Conservation (phyloP, 371 early-diverging fungal species). For the Mortierella sp. region DNA sequence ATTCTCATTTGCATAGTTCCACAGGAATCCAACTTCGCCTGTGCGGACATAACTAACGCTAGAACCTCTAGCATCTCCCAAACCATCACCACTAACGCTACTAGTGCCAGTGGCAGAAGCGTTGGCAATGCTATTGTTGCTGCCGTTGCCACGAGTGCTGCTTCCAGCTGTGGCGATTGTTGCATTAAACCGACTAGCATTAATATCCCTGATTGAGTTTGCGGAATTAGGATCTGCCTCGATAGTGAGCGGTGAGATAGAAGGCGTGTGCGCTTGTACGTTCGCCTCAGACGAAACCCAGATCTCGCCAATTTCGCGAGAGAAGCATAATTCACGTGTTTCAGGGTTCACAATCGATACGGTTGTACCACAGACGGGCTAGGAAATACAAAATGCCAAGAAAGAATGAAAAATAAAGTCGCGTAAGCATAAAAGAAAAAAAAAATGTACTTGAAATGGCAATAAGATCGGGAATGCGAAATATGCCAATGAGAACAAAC, state of each 20-base stretch:
- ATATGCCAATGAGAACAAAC: background rate
- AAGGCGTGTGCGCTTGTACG: constrained; percentile 54
- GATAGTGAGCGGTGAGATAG: constrained; percentile 17
- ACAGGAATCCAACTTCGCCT: constrained; percentile 88
- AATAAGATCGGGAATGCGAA: background rate
- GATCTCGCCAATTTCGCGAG: constrained; percentile 86
- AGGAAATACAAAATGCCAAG: background rate
- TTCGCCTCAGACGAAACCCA: constrained; percentile 83
- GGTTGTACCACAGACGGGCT: constrained; percentile 70
- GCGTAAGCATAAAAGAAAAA: background rate
- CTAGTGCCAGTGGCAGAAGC: background rate
- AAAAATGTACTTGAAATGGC: background rate
- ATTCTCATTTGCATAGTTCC: constrained; percentile 56
- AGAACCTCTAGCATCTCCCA: background rate
- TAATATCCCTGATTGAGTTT: constrained; percentile 7
- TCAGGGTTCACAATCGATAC: constrained; percentile 88
- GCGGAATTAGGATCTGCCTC: constrained; percentile 17
- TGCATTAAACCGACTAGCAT: constrained; percentile 25
- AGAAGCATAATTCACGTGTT: constrained; percentile 71
- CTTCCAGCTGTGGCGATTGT: constrained; percentile 46
- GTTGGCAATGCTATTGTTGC: background rate
- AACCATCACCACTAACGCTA: background rate
- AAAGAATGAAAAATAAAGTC: background rate
- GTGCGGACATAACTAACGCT: constrained; percentile 76
- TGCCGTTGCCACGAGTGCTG: constrained; percentile 48